These are phyloP conservation scores for Mortierella sp. DNA, from an alignment of 371 early-diverging fungal genomes.

Conservation along the genomic window DNA sequence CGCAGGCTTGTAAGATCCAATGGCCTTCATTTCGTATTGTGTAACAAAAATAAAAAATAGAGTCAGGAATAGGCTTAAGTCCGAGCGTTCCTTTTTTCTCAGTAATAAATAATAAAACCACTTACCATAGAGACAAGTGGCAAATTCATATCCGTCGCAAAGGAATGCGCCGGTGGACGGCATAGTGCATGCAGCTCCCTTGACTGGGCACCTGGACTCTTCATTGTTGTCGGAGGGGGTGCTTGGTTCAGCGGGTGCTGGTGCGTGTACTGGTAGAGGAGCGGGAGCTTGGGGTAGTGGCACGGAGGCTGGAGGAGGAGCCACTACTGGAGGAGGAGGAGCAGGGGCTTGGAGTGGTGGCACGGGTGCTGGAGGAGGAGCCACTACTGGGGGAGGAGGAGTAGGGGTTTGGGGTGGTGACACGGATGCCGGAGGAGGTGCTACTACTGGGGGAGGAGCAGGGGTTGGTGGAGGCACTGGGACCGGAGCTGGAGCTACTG, in stretches of 20 bases:
- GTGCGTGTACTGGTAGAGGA: not conserved
- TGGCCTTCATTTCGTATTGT: conserved; percentile 3
- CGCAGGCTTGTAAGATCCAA: conserved; percentile 28
- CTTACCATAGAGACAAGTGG: conserved; percentile 22
- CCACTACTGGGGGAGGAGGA: not conserved
- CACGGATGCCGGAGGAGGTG: not conserved
- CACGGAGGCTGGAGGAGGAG: not conserved
- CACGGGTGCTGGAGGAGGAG: not conserved
- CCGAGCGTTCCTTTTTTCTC: too few relatives aligned
- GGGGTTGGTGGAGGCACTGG: not conserved
- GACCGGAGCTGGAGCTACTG: not conserved
- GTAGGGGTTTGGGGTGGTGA: not conserved
- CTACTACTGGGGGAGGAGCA: not conserved
- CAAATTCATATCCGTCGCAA: conserved; percentile 37
- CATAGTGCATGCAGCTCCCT: conserved; percentile 15
- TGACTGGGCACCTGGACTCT: conserved; percentile 21
- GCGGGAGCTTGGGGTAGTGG: conserved; percentile 17
- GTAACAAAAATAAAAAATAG: not conserved
- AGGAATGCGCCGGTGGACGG: not conserved
- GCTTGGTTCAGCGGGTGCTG: not conserved
- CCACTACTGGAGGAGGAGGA: not conserved
- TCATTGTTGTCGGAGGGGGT: not conserved
- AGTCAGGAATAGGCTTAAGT: too few relatives aligned
- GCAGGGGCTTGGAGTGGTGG: not conserved
- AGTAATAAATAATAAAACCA: not conserved